phyloP scores from a whole-genome alignment of 306 rosid genomes.

The Lagenaria siceraria region DNA sequence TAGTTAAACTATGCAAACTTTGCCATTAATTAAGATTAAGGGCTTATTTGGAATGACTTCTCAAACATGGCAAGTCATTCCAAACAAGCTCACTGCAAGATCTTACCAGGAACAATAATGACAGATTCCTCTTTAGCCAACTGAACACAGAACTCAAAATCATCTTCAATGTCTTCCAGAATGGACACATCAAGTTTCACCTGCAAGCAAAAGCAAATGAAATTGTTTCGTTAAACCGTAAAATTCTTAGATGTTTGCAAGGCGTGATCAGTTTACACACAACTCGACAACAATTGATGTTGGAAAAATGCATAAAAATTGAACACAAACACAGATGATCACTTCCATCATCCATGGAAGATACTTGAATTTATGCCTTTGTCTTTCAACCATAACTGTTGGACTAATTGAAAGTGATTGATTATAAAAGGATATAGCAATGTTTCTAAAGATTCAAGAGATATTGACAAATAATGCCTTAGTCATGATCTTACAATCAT shows the following conservation, averaged over 20 bases:
- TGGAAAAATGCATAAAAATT: background rate
- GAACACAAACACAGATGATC: background rate
- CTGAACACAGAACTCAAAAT: slow-evolving; percentile 32
- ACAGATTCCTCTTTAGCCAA: slow-evolving; percentile 35
- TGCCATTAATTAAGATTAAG: background rate
- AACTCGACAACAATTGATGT: background rate
- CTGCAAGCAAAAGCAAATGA: slow-evolving; percentile 15
- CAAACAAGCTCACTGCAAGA: background rate
- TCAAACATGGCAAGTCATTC: background rate
- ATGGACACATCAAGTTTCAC: slow-evolving; percentile 27
- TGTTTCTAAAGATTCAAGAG: background rate
- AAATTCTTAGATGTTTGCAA: no score
- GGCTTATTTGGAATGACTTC: no score
- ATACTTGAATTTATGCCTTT: background rate
- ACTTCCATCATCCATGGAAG: background rate
- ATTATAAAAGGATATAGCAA: background rate
- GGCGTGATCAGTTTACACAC: no score
- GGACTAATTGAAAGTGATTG: background rate
- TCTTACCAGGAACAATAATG: slow-evolving; percentile 25
- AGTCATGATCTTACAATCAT: slow-evolving; percentile 15
- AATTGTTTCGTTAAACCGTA: background rate
- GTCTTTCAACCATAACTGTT: background rate
- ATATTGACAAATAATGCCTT: background rate
- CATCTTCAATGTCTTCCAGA: slow-evolving; percentile 34
- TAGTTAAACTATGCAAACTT: background rate